These are phyloP conservation scores for Hanseniaspora occidentalis DNA, from an alignment of 805 yeast genomes.

Conservation along the genomic window DNA sequence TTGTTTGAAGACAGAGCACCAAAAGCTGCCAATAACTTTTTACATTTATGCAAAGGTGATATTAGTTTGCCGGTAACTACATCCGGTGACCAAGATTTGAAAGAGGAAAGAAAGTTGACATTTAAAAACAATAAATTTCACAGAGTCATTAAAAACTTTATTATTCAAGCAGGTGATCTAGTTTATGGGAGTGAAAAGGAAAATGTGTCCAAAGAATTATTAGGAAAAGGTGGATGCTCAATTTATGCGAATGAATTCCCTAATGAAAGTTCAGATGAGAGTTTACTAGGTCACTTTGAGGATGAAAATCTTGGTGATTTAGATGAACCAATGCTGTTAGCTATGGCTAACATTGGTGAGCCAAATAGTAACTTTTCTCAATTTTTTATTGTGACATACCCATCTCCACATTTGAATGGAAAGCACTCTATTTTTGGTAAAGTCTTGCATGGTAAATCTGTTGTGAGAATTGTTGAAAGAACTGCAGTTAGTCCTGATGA, in stretches of 20 bases:
- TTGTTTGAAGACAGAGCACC: constrained; percentile 42
- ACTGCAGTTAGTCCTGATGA: constrained; percentile 30
- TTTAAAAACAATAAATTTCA: constrained; percentile 41
- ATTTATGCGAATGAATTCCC: constrained; percentile 20
- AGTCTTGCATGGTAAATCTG: constrained; percentile 56
- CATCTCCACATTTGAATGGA: constrained; percentile 63
- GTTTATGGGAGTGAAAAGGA: constrained; percentile 27
- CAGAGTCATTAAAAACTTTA: constrained; percentile 53
- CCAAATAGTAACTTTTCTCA: constrained; percentile 45
- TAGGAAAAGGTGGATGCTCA: constrained; percentile 37
- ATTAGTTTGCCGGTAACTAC: constrained; percentile 3
- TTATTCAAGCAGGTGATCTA: constrained; percentile 59
- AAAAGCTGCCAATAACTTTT: constrained; percentile 38
- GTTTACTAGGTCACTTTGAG: constrained; percentile 30
- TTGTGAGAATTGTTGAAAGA: constrained; percentile 52
- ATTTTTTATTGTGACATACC: constrained; percentile 57
- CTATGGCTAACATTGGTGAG: constrained; percentile 51
- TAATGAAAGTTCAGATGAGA: constrained; percentile 9
- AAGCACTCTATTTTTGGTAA: constrained; percentile 70
- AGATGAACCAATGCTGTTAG: constrained; percentile 31
- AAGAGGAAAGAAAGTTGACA: constrained; percentile 17
- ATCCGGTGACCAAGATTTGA: not conserved
- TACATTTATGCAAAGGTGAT: constrained; percentile 31
- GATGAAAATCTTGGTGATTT: constrained; percentile 44
- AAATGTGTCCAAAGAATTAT: constrained; percentile 6